Percentiles rank a stretch among this genome's conserved stretches.
Conservation (phyloP, 2,329 filamentous ascomycete genomes). For the Botryotinia globosa region DNA sequence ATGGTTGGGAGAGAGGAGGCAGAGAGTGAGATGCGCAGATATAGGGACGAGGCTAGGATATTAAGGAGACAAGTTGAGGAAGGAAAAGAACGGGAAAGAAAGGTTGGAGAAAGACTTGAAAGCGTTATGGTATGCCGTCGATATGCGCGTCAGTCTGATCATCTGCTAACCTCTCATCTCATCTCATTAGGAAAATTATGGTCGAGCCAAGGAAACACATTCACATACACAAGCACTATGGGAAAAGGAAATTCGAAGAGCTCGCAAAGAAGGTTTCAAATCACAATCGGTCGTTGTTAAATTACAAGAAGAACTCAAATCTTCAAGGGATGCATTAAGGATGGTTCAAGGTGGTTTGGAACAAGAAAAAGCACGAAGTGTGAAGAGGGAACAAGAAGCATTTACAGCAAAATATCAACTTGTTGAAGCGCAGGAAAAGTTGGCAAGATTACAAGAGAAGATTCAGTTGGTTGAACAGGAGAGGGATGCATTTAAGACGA, state of each 20-base stretch:
- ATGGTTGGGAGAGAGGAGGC: slow-evolving; percentile 69
- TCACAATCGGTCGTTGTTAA: slow-evolving; percentile 67
- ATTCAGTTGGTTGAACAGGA: slow-evolving; percentile 69
- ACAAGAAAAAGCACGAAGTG: slow-evolving; percentile 60
- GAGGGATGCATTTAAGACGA: slow-evolving; percentile 69
- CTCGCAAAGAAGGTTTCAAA: slow-evolving; percentile 72
- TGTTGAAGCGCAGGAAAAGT: slow-evolving; percentile 62
- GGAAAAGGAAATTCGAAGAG: slow-evolving; percentile 70
- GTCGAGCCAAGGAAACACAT: slow-evolving; percentile 66
- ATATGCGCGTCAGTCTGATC: slow-evolving; percentile 28
- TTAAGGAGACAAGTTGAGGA: slow-evolving; percentile 62
- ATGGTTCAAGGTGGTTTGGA: slow-evolving; percentile 58
- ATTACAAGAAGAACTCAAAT: slow-evolving; percentile 70
- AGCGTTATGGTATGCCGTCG: slow-evolving; percentile 60
- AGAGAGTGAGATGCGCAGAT: slow-evolving; percentile 63
- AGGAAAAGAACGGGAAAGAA: slow-evolving; percentile 62
- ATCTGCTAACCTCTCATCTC: slow-evolving; percentile 23
- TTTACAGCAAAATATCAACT: slow-evolving; percentile 66
- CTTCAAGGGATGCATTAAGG: slow-evolving; percentile 51
- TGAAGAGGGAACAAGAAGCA: slow-evolving; percentile 64
- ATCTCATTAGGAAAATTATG: slow-evolving; percentile 60
- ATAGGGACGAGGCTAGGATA: slow-evolving; percentile 57
- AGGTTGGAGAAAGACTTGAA: slow-evolving; percentile 64
- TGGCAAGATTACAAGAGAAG: slow-evolving; percentile 60
- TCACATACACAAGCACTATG: slow-evolving; percentile 64